These are phyloP conservation scores for Orbilia blumenaviensis DNA, from an alignment of 2,329 filamentous ascomycete species.

Conservation along the genomic window DNA sequence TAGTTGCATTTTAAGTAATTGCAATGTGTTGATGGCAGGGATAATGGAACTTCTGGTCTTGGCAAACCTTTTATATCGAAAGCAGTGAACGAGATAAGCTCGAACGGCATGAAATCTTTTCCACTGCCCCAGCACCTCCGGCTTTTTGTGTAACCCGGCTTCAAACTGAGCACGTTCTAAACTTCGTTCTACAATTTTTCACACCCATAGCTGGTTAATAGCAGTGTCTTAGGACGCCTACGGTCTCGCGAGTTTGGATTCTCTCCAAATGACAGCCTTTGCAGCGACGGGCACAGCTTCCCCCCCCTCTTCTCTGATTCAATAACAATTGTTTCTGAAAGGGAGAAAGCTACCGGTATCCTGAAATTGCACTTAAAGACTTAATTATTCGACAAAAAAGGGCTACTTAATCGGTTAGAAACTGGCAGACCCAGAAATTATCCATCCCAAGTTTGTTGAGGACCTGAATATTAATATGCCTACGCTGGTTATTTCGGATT, in stretches of 20 bases:
- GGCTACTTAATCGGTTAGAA: not conserved
- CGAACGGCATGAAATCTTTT: not conserved
- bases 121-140: not conserved
- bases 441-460: not conserved
- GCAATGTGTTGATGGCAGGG: not conserved
- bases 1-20: not conserved
- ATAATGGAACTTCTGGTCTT: not conserved
- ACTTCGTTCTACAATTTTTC: too few species aligned
- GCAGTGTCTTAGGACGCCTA: too few species aligned
- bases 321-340: slow-evolving; percentile 51
- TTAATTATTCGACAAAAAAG: not conserved
- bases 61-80: not conserved
- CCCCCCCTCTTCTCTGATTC: slow-evolving; percentile 36
- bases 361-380: slow-evolving; percentile 2
- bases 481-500: slow-evolving; percentile 73
- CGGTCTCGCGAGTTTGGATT: not conserved
- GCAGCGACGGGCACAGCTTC: slow-evolving; percentile 8
- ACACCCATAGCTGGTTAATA: too few species aligned
- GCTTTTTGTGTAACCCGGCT: too few species aligned
- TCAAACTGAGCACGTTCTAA: not conserved
- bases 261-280: slow-evolving; percentile 33
- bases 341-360: slow-evolving; percentile 39
- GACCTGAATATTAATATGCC: slow-evolving; percentile 64
- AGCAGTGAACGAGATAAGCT: too few species aligned
- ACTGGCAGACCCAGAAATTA: not conserved